Conservation (phyloP, 441 rosid species). For the Raphanus hybrid region DNA sequence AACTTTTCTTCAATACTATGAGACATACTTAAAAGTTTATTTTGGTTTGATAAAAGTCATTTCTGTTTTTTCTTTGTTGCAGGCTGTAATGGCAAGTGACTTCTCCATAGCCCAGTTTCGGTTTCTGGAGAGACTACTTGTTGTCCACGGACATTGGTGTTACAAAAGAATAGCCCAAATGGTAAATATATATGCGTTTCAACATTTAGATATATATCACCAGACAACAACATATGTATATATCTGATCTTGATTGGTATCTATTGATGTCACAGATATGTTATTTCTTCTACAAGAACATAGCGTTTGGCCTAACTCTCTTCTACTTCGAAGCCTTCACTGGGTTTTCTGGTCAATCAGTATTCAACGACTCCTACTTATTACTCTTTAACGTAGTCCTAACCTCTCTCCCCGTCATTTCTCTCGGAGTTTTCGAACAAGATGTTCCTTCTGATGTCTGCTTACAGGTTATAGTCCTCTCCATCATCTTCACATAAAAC, state of each 20-base stretch:
- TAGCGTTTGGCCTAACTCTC: slow-evolving; percentile 94
- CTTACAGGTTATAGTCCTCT: slow-evolving; percentile 65
- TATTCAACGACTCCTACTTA: slow-evolving; percentile 93
- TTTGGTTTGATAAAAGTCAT: neutral
- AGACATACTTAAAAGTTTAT: neutral
- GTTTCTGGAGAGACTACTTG: slow-evolving; percentile 90
- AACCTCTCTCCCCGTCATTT: slow-evolving; percentile 90
- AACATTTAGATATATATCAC: neutral
- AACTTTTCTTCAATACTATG: neutral
- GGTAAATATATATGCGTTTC: slow-evolving; percentile 53
- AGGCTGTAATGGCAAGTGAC: slow-evolving; percentile 99
- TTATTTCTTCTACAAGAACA: slow-evolving; percentile 98
- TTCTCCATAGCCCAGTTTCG: slow-evolving; percentile 94
- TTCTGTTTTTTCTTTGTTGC: slow-evolving; percentile 21
- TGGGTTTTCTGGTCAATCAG: slow-evolving; percentile 91
- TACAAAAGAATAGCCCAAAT: slow-evolving; percentile 96
- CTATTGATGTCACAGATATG: slow-evolving; percentile 62
- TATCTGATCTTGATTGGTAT: slow-evolving; percentile 3
- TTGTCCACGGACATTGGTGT: slow-evolving; percentile 99
- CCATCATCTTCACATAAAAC: neutral
- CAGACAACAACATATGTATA: slow-evolving; percentile 1
- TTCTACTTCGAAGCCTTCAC: slow-evolving; percentile 98
- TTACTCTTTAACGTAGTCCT: slow-evolving; percentile 89
- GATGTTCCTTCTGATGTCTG: slow-evolving; percentile 96
- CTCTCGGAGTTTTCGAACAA: slow-evolving; percentile 95